Evolutionary conservation across 2,329 filamentous ascomycete genomes (phyloP).

Genomic region (Colletotrichum eremochloae): DNA sequence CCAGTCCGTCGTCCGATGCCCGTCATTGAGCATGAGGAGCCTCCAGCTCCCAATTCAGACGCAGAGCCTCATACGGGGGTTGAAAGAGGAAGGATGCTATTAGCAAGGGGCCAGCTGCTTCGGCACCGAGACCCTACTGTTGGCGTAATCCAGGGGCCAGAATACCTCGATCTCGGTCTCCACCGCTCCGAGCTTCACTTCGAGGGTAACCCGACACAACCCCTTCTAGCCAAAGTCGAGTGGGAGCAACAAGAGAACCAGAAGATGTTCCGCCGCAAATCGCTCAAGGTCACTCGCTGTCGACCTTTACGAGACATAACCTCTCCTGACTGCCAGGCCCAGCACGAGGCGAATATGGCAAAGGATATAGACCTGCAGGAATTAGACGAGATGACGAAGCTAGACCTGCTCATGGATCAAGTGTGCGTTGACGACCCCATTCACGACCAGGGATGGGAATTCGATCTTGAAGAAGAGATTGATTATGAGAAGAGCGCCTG

Average conservation of each 20-base stretch:
- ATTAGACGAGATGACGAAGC: constrained; percentile 44
- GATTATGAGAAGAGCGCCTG: constrained; percentile 8
- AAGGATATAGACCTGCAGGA: constrained; percentile 48
- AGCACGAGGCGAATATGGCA: constrained; percentile 48
- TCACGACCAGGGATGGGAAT: constrained; percentile 51
- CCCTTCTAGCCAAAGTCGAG: constrained; percentile 61
- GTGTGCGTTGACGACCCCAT: constrained; percentile 47
- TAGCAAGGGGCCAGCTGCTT: constrained; percentile 58
- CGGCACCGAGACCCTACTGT: constrained; percentile 61
- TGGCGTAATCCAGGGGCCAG: constrained; percentile 68
- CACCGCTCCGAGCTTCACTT: constrained; percentile 64
- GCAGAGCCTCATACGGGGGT: constrained; percentile 46
- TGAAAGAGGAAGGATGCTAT: constrained; percentile 48
- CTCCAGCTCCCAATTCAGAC: constrained; percentile 54
- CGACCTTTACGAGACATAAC: constrained; percentile 24
- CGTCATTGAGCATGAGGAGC: constrained; percentile 65
- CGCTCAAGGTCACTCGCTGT: constrained; percentile 30
- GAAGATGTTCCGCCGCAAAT: constrained; percentile 42
- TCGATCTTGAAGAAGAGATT: constrained; percentile 50
- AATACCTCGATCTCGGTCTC: constrained; percentile 61
- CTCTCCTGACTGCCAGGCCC: neutral
- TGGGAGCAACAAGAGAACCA: constrained; percentile 59
- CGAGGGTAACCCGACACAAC: constrained; percentile 56
- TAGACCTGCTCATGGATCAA: constrained; percentile 43
- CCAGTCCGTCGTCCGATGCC: constrained; percentile 60